Percentiles rank a stretch among this genome's conserved stretches.
Conservation (phyloP, 2,329 filamentous ascomycete species). For the Pseudocercospora vitis region DNA sequence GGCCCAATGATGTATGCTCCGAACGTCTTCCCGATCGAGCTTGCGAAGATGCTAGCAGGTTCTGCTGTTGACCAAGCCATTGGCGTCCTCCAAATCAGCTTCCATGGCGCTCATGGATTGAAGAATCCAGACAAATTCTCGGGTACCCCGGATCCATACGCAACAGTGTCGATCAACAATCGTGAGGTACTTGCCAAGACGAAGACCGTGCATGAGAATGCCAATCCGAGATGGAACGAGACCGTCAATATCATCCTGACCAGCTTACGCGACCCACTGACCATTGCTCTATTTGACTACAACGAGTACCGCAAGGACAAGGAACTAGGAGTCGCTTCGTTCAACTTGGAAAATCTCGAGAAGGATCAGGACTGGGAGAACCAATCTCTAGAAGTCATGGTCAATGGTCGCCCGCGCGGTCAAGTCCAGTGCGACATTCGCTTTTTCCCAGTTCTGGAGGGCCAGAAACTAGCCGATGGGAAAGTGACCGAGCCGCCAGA, state of each 20-base stretch:
- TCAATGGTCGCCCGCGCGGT: conserved; percentile 81
- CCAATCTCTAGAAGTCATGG: conserved; percentile 77
- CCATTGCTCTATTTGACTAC: conserved; percentile 83
- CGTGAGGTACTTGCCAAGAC: conserved; percentile 80
- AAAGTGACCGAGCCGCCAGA: conserved; percentile 79
- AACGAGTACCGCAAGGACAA: conserved; percentile 97
- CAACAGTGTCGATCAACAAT: conserved; percentile 78
- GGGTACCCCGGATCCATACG: conserved; percentile 88
- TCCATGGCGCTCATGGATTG: conserved; percentile 86
- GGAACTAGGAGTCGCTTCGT: conserved; percentile 83
- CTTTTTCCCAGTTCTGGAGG: conserved; percentile 90
- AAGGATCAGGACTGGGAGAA: conserved; percentile 77
- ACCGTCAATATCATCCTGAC: conserved; percentile 94
- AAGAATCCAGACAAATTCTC: conserved; percentile 96
- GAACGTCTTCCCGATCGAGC: conserved; percentile 96
- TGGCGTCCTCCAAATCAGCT: conserved; percentile 85
- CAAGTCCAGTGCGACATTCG: conserved; percentile 77
- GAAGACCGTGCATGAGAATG: conserved; percentile 80
- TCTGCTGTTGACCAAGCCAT: conserved; percentile 93
- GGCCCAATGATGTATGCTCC: conserved; percentile 97
- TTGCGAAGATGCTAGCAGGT: conserved; percentile 96
- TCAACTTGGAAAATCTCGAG: conserved; percentile 79
- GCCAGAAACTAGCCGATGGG: conserved; percentile 70
- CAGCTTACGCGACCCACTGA: conserved; percentile 82
- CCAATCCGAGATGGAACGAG: conserved; percentile 92